phyloP scores from a whole-genome alignment of 2,329 filamentous ascomycete genomes.

The Penicillium sp. region DNA sequence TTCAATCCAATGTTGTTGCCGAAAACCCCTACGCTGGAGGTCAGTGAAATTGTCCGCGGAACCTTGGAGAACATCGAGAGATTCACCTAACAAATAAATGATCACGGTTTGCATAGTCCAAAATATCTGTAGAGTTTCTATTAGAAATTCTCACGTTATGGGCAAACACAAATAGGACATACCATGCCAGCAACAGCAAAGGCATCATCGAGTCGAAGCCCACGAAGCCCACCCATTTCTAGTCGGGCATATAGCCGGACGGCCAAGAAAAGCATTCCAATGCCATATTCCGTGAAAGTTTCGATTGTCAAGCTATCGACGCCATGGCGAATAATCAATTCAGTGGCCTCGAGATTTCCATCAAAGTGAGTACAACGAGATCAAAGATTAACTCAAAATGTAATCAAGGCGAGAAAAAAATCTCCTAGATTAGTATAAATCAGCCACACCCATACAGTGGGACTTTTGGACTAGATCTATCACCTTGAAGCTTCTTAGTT shows the following conservation, averaged over 20 bases:
- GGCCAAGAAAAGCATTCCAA: conserved; percentile 17
- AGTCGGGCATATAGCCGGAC: conserved; percentile 16
- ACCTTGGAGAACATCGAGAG: no score
- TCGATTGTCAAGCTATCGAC: conserved; percentile 12
- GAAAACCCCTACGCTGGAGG: conserved; percentile 16
- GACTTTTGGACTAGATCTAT: not conserved
- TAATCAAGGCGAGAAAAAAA: not conserved
- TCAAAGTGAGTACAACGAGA: not conserved
- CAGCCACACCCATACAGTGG: not conserved
- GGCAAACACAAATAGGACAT: not conserved
- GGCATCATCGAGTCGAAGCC: conserved; percentile 17
- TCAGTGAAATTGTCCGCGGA: not conserved
- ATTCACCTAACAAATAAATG: conserved; percentile 14
- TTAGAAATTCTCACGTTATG: not conserved
- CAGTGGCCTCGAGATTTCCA: not conserved
- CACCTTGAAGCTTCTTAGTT: not conserved
- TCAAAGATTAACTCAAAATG: not conserved
- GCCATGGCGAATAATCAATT: conserved; percentile 2
- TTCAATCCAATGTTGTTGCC: conserved; percentile 35
- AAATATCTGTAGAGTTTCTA: conserved; percentile 9
- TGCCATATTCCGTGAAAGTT: conserved; percentile 22
- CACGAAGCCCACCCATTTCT: conserved; percentile 10
- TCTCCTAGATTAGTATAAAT: not conserved
- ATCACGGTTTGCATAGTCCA: conserved; percentile 15
- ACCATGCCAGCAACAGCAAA: conserved; percentile 21